Base-by-base conservation (phyloP, 2,329 filamentous ascomycete genomes). In the Ceratocystis colombiana region DNA sequence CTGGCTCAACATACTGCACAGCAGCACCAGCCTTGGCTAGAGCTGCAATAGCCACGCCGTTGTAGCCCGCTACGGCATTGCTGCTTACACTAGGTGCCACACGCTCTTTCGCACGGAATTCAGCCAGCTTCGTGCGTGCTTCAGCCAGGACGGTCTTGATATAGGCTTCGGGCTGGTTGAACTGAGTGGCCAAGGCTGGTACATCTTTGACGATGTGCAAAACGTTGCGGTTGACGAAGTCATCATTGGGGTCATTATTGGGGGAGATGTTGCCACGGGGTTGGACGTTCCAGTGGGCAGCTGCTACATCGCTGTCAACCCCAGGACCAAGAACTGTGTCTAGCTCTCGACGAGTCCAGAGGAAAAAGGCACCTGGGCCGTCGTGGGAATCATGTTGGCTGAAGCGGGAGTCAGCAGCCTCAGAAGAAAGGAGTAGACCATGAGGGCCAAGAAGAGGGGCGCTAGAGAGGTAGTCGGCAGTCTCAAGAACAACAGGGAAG, bases 181-280 rank as follows among this genome's bases (percentile, higher is more conserved):
- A 88, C 70, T 94, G 87, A 66, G 84, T 83, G 15, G 88, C 87
- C 6, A 99, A 79, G 61, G 88, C 84, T 22, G 82, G 79, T 0
- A 85, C 80, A 0, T 86, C 88, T 68, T 82, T 85, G 45, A 83
- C 83, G 30, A 96, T 81, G 46, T 85, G 84, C 1, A 96, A 77
- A 4, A 96, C 91, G 72, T 97, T 99, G 73, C 96, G 90, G 71
- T 93, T 91, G 72, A 96, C 87, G 68, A 97, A 93, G 72, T 97
- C 93, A 73, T 97, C 93, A 71, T 96, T 89, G 0, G 89, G 87
- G 72, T 99, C 94, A 71, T 93, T 85, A 66, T 87, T 84, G 2
- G 87, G 85, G 44, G 86, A 83, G 0, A 99, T 87, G 71, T 99
- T 97, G 57, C 94, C 94, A 70, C 95, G 86, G 50, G 89, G 82